Evolutionary conservation across 1,139 yeast species (phyloP), one percentile per base, ranked within the genome.

Genomic region (Saccharomycopsis hybrid): DNA sequence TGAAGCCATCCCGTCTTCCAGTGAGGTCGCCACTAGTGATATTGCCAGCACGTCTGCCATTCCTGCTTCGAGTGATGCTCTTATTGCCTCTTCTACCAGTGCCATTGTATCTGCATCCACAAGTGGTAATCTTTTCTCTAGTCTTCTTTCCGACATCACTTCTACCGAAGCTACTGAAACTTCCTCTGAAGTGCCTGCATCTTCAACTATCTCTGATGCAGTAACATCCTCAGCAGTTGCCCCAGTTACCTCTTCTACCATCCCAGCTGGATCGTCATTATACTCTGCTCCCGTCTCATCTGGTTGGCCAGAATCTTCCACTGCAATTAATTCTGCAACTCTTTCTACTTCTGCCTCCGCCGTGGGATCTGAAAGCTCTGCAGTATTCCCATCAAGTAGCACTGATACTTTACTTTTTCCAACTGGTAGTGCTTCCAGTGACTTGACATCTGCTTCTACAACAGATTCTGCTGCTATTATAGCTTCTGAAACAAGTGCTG

Each of bases 31-130:
- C 9, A 13, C 27, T n/a, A n/a, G 18, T 29, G 44, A 31, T n/a
- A 11, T 43, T 43, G 11, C 44, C 45, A 11, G 30, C 38, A 27
- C 18, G 11, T 7, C 32, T 44, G 43, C 43, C 30, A 7, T 9
- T 28, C 9, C 42, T 43, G 8, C 44, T 13, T 62, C 53, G 31
- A 58, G 58, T 38, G 57, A 59, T 38, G 32, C 43, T 2, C 25
- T 24, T 43, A 7, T 30, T 31, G 45, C 30, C 30, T n/a, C n/a
- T n/a, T n/a, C n/a, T n/a, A n/a, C n/a, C n/a, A n/a, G n/a, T n/a
- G n/a, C n/a, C n/a, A n/a, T n/a, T n/a, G n/a, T n/a, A n/a, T n/a
- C n/a, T n/a, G n/a, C n/a, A n/a, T n/a, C n/a, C n/a, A n/a, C n/a
- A n/a, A n/a, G n/a, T n/a, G n/a, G n/a, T n/a, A n/a, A n/a, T n/a